These are phyloP conservation scores for Leccinellum albellum DNA, from an alignment of 768 basidiomycete species.

Conservation along the genomic window DNA sequence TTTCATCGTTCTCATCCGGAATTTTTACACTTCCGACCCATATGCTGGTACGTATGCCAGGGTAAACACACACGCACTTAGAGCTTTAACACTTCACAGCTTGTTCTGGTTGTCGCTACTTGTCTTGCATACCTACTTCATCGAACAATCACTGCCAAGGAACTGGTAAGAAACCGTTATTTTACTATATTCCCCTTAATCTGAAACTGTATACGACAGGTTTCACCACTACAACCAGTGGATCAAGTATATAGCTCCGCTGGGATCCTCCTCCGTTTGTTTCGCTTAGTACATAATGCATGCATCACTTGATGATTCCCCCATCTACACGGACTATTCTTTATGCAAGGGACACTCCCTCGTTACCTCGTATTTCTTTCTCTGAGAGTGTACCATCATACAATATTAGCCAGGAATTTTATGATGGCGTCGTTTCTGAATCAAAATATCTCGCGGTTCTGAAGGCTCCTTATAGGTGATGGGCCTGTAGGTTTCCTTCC, in stretches of 20 bases:
- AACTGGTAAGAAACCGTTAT: conserved; percentile 29
- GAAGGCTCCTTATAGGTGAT: not conserved
- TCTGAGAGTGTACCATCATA: not conserved
- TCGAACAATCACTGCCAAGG: conserved; percentile 65
- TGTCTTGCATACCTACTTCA: conserved; percentile 83
- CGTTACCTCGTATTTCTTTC: not conserved
- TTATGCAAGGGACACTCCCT: not conserved
- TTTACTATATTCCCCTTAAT: not conserved
- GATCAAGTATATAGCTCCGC: conserved; percentile 25
- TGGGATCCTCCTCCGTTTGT: not conserved
- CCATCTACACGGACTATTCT: conserved; percentile 9
- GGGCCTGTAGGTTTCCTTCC: too few relatives aligned
- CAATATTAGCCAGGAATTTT: not conserved
- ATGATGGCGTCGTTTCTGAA: not conserved
- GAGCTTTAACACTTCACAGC: conserved; percentile 39
- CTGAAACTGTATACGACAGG: conserved; percentile 16
- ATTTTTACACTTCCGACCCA: conserved; percentile 89
- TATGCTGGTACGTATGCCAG: conserved; percentile 58
- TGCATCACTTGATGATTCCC: not conserved
- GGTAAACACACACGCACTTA: not conserved
- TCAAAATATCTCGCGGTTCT: not conserved
- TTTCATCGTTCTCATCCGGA: conserved; percentile 76
- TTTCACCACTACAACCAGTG: conserved; percentile 29
- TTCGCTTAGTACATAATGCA: conserved; percentile 1
- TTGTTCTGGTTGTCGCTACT: conserved; percentile 82